Conservation (phyloP, 164 flowering plant genomes). For the Magnolia kwangsiensis region DNA sequence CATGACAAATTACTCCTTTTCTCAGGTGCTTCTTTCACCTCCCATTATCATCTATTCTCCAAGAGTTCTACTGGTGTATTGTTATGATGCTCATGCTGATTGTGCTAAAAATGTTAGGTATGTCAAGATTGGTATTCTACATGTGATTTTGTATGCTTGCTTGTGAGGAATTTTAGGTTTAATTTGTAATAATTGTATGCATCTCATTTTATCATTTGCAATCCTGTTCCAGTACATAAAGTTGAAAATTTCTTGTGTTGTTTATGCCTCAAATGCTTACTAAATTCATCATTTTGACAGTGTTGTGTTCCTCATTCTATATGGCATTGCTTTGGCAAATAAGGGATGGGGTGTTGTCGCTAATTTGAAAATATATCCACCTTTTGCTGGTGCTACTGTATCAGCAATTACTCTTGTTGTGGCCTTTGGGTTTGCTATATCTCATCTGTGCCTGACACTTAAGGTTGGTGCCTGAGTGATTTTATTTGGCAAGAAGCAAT, state of each 20-base stretch:
- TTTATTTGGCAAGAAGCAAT: too few species aligned
- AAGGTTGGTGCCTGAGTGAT: slow-evolving; percentile 44
- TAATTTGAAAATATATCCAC: slow-evolving; percentile 86
- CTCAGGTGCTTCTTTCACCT: too few species aligned
- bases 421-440: slow-evolving; percentile 96
- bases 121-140: slow-evolving; percentile 21
- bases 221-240: too few species aligned
- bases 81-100: too few species aligned
- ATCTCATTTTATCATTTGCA: too few species aligned
- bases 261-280: slow-evolving; percentile 4
- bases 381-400: slow-evolving; percentile 99
- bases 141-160: too few species aligned
- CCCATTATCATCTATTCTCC: slow-evolving; percentile 98
- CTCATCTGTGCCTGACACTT: slow-evolving; percentile 23
- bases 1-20: too few species aligned
- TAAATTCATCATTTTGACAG: slow-evolving; percentile 32
- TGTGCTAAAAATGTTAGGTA: slow-evolving; percentile 67
- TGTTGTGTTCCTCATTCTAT: slow-evolving; percentile 87
- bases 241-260: too few species aligned
- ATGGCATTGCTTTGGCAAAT: slow-evolving; percentile 92
- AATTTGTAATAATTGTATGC: too few species aligned
- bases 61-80: too few species aligned
- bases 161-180: not conserved
- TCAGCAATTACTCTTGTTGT: slow-evolving; percentile 96
- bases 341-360: slow-evolving; percentile 99